Base-by-base conservation (phyloP, 805 yeast species). In the Starmerella powellii region DNA sequence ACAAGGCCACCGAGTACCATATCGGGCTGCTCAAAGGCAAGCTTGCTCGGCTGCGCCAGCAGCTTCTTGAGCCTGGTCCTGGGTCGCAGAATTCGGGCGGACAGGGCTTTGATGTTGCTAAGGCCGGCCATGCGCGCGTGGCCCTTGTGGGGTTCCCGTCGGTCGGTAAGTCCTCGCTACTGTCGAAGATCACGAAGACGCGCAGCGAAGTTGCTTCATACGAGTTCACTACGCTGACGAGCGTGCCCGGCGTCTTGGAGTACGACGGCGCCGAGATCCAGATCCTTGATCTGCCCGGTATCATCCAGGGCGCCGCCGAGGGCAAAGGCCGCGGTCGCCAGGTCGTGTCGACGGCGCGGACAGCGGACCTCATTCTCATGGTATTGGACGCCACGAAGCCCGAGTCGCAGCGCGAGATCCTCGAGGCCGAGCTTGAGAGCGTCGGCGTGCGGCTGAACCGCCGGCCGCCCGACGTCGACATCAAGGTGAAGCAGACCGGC, bases 301-400 rank as follows among this genome's bases (percentile, higher is more conserved):
- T 88, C 53, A 88, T 88, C 44, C 84, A 83, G 59, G 97, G 97
- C 34, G 97, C 97, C 3, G 72, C 93, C 28, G 95, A 84, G 58
- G 97, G 97, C 56, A 87, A 87, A 62, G 98, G 98, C 54, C 76
- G 98, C 62, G 97, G 97, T 44, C 73, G 95, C 55, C 97, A 91
- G 61, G 97, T 91, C 32, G 87, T 88, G 50, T 81, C 97, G 2
- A 91, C 95, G 0, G 94, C 96, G 0, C 80, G 91, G 60, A 88
- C 97, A 0, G 86, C 95, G 0, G 97, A 91, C 58, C 66, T 88
- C 57, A 79, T 88, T 47, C 65, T 88, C 56, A 91, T 88, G 94
- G 86, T 88, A 42, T 64, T 88, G 50, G 98, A 88, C 63, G 95
- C 97, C 1, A 88, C 98, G 2, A 91, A 91, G 60, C 83, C 94